Evolutionary conservation across 2,329 filamentous ascomycete species (phyloP).

Genomic region (Fusarium domesticum): DNA sequence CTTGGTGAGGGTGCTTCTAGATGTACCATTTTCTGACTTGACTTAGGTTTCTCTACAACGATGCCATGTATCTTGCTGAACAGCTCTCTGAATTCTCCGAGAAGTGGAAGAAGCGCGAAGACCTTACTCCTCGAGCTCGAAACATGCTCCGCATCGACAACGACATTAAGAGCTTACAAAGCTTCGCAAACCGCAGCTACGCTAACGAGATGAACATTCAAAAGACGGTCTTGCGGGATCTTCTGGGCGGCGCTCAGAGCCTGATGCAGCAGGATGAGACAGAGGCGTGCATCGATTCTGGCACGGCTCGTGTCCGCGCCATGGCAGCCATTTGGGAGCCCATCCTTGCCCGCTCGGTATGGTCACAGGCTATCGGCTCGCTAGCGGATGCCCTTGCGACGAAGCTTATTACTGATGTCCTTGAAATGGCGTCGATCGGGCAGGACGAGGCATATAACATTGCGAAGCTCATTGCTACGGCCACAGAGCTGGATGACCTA

Average conservation of each 20-base stretch:
- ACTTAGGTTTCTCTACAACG: constrained; percentile 63
- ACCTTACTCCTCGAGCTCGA: constrained; percentile 49
- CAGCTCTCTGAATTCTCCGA: constrained; percentile 47
- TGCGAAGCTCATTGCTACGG: constrained; percentile 54
- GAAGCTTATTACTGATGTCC: constrained; percentile 60
- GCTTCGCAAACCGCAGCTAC: constrained; percentile 61
- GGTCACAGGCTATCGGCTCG: constrained; percentile 60
- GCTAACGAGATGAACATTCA: constrained; percentile 59
- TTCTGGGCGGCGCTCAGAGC: constrained; percentile 59
- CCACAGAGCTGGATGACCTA: constrained; percentile 58
- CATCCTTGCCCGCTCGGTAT: constrained; percentile 59
- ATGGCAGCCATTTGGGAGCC: constrained; percentile 56
- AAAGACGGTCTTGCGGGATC: constrained; percentile 58
- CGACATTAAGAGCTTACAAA: constrained; percentile 57
- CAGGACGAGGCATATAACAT: constrained; percentile 63
- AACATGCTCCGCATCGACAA: constrained; percentile 57
- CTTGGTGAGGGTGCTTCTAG: not conserved
- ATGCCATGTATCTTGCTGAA: constrained; percentile 62
- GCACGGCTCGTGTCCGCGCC: constrained; percentile 50
- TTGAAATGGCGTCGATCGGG: constrained; percentile 59
- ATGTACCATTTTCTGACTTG: constrained; percentile 4
- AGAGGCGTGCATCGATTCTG: constrained; percentile 51
- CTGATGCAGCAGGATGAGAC: constrained; percentile 57
- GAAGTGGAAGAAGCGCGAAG: constrained; percentile 52
- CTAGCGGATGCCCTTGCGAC: constrained; percentile 56